A percentile compares a stretch with the other conserved stretches of the same genome.
Evolutionary conservation across 257 asterid species (phyloP).

Genomic region (Solanum paucissectum): DNA sequence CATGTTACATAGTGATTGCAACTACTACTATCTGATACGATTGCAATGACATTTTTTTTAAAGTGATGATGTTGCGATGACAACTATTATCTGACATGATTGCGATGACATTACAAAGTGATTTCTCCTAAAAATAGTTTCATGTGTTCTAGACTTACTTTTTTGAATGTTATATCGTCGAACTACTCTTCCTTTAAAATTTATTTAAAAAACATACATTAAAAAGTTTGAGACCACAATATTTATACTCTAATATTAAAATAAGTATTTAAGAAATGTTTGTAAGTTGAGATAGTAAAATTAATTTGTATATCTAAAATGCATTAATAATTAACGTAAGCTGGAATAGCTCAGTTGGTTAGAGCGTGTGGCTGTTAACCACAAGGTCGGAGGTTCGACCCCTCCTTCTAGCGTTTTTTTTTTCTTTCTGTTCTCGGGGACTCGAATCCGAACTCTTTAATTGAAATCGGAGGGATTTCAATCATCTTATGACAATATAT

Average conservation of each 20-base stretch:
- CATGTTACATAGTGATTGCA: background rate
- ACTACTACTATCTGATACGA: background rate
- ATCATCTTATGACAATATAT: background rate
- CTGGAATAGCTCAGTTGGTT: slow-evolving; percentile 99
- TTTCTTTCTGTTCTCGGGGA: background rate
- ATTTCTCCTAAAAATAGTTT: background rate
- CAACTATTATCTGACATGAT: no score
- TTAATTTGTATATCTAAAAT: no score
- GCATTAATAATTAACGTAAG: background rate
- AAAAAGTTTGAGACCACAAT: background rate
- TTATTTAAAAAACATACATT: background rate
- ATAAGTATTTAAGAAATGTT: background rate
- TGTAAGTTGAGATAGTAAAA: no score
- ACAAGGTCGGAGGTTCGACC: slow-evolving; percentile 99
- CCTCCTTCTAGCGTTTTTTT: slow-evolving; percentile 45
- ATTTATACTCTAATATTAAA: background rate
- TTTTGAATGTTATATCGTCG: background rate
- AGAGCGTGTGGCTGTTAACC: slow-evolving; percentile 99
- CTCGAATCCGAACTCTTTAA: background rate
- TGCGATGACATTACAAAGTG: background rate
- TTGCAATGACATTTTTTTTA: background rate
- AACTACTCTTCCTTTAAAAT: background rate
- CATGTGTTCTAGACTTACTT: background rate
- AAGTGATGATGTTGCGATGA: background rate
- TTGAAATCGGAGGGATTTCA: background rate